A percentile compares a stretch with the other conserved stretches of the same genome.
Conservation (phyloP, 257 asterid species). For the Scutellaria galericulata region DNA sequence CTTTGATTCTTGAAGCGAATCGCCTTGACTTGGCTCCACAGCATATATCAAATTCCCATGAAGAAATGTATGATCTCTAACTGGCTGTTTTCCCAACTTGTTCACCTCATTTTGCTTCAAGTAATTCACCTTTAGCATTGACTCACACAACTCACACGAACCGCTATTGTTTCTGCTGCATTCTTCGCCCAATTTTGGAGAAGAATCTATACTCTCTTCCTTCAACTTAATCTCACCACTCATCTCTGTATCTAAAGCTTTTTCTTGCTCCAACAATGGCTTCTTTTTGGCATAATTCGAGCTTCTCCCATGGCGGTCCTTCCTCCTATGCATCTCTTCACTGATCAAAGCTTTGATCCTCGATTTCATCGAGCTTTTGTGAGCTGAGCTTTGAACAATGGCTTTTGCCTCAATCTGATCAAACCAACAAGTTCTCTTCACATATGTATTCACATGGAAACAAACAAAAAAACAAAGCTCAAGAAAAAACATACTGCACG, state of each 20-base stretch:
- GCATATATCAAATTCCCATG: slow-evolving; percentile 53
- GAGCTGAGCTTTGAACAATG: slow-evolving; percentile 39
- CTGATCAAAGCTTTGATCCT: slow-evolving; percentile 63
- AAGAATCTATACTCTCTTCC: slow-evolving; percentile 15
- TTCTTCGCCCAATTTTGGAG: slow-evolving; percentile 26
- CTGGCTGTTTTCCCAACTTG: slow-evolving; percentile 38
- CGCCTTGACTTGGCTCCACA: slow-evolving; percentile 49
- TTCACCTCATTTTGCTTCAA: slow-evolving; percentile 54
- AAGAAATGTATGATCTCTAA: slow-evolving; percentile 57
- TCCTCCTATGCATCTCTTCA: slow-evolving; percentile 56
- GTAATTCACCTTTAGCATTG: slow-evolving; percentile 43
- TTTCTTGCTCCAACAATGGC: slow-evolving; percentile 35
- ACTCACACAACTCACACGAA: slow-evolving; percentile 40
- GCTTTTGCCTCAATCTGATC: slow-evolving; percentile 45
- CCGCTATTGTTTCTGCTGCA: neutral
- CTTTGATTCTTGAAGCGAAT: slow-evolving; percentile 69
- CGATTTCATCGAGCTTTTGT: slow-evolving; percentile 70
- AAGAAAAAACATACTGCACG: slow-evolving; percentile 46
- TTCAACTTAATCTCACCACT: neutral
- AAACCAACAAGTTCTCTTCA: neutral
- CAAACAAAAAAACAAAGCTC: neutral
- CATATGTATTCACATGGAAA: neutral
- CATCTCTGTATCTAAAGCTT: slow-evolving; percentile 16
- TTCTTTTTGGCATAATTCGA: slow-evolving; percentile 55
- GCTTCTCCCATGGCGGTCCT: slow-evolving; percentile 63